phyloP scores from a whole-genome alignment of 805 yeast species.

The Starmerella lactis-condensi region DNA sequence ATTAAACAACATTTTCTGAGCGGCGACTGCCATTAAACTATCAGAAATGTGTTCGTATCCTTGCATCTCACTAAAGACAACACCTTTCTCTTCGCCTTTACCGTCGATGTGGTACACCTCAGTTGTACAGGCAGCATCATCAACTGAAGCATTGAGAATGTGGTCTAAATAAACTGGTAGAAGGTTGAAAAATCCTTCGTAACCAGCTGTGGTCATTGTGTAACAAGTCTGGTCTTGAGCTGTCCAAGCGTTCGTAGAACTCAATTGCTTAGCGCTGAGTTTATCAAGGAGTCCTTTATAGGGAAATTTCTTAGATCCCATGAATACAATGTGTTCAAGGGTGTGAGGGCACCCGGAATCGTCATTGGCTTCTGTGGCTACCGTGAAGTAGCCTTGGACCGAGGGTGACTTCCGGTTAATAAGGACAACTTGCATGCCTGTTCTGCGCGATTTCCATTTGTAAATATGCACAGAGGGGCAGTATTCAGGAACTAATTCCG shows the following conservation, averaged over 20 bases:
- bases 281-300: conserved; percentile 81
- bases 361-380: conserved; percentile 75
- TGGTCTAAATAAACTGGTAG: conserved; percentile 86
- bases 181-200: conserved; percentile 76
- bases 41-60: conserved; percentile 68
- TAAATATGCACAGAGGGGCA: conserved; percentile 14
- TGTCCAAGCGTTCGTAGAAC: conserved; percentile 93
- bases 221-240: conserved; percentile 90
- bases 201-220: conserved; percentile 79
- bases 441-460: conserved; percentile 60
- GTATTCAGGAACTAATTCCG: conserved; percentile 14
- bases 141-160: conserved; percentile 60
- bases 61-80: conserved; percentile 93
- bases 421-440: conserved; percentile 67
- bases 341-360: conserved; percentile 94
- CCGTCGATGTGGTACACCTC: conserved; percentile 94
- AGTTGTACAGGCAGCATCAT: conserved; percentile 78
- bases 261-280: conserved; percentile 64
- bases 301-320: conserved; percentile 82
- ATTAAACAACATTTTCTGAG: conserved; percentile 23
- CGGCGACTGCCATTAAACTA: conserved; percentile 30
- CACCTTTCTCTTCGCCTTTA: conserved; percentile 80
- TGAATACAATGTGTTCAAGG: conserved; percentile 77
- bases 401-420: conserved; percentile 69
- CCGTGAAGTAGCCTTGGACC: conserved; percentile 82